Evolutionary conservation across 108 stramenopile genomes (phyloP).

Genomic region (Nannochloropsis granulata): DNA sequence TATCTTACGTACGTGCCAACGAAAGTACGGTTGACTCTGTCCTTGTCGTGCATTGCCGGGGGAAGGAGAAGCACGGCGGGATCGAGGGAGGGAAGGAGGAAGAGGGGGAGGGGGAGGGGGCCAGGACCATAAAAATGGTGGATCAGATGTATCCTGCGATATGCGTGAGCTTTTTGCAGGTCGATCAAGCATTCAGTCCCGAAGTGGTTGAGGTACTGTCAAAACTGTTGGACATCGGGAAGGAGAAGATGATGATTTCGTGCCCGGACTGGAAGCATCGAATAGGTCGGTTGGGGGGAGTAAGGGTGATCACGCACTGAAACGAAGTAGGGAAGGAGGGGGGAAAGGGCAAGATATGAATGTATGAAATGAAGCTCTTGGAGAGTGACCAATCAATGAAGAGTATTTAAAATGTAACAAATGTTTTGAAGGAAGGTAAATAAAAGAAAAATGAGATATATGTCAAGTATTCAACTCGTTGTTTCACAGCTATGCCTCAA

Average conservation of each 20-base stretch:
- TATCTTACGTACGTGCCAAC: slow-evolving; percentile 42
- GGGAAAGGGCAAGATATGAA: no score
- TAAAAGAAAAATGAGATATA: no score
- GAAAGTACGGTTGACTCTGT: slow-evolving; percentile 8
- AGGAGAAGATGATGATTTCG: slow-evolving; percentile 41
- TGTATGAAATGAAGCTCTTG: no score
- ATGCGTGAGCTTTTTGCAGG: slow-evolving; percentile 27
- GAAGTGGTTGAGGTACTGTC: not conserved
- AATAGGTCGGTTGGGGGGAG: slow-evolving; percentile 33
- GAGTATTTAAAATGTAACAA: no score
- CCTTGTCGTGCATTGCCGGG: not conserved
- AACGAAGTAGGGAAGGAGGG: not conserved
- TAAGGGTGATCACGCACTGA: slow-evolving; percentile 39
- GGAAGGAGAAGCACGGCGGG: not conserved
- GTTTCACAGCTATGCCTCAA: no score
- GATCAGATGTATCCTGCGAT: slow-evolving; percentile 39
- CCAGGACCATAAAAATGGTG: slow-evolving; percentile 24
- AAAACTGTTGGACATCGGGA: not conserved
- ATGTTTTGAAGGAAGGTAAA: no score
- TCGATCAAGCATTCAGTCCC: slow-evolving; percentile 4
- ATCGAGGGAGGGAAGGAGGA: not conserved
- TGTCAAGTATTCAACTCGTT: no score
- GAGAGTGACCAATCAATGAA: no score
- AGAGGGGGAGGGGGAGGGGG: not conserved
- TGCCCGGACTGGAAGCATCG: slow-evolving; percentile 41